phyloP scores from a whole-genome alignment of 257 asterid species.

The Euphrasia confusa region DNA sequence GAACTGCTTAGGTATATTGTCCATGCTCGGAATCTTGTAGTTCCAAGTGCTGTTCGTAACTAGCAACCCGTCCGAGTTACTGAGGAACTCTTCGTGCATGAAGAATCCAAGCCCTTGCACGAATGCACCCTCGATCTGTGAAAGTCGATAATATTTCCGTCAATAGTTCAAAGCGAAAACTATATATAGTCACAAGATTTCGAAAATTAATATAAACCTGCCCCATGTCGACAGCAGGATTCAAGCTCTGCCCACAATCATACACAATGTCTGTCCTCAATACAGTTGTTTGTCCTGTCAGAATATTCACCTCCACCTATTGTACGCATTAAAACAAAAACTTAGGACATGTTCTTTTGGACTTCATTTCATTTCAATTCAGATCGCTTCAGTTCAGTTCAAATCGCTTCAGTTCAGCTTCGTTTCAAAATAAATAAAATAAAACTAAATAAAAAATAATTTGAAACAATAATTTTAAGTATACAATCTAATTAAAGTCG shows the following conservation, averaged over 20 bases:
- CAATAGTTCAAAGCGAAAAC: neutral
- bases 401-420: too few species aligned
- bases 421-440: too few species aligned
- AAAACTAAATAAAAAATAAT: too few species aligned
- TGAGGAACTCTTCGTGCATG: constrained; percentile 64
- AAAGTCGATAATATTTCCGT: neutral
- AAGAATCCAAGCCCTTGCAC: constrained; percentile 77
- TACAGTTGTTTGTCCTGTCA: constrained; percentile 56
- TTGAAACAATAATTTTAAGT: too few species aligned
- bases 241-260: constrained; percentile 84
- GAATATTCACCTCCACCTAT: constrained; percentile 50
- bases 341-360: too few species aligned
- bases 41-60: constrained; percentile 64
- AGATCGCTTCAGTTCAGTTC: too few species aligned
- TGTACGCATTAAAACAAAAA: neutral
- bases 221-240: constrained; percentile 76
- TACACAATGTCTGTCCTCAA: constrained; percentile 55
- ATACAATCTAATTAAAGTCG: too few species aligned
- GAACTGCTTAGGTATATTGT: constrained; percentile 57
- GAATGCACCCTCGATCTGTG: constrained; percentile 74
- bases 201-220: constrained; percentile 38
- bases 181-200: neutral
- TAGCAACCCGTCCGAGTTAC: constrained; percentile 46
- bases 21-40: constrained; percentile 68
- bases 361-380: too few species aligned